Percentiles rank a stretch among this genome's conserved stretches.
Conservation (phyloP, 169 alveolate species). For the Babesia bigemina region DNA sequence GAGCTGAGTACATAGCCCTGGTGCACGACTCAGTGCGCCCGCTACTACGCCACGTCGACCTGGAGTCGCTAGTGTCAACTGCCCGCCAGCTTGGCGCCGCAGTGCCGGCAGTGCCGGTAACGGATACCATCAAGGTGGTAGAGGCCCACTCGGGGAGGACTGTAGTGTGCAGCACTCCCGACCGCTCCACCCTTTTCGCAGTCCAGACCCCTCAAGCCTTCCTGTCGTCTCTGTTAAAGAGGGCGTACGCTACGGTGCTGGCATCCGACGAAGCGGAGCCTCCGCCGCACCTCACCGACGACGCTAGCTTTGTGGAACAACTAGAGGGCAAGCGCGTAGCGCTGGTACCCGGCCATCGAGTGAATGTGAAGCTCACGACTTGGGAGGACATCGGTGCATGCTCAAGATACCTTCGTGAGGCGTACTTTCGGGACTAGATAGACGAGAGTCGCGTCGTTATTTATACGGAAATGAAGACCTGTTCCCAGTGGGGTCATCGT, state of each 20-base stretch:
- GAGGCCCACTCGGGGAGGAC: neutral
- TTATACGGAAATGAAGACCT: no score
- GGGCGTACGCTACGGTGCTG: slow-evolving; percentile 34
- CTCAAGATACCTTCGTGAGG: slow-evolving; percentile 2
- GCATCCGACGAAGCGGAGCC: slow-evolving; percentile 7
- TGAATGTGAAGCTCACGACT: slow-evolving; percentile 53
- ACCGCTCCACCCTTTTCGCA: slow-evolving; percentile 35
- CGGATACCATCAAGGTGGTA: slow-evolving; percentile 56
- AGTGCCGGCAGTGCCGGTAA: slow-evolving; percentile 37
- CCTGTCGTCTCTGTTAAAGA: slow-evolving; percentile 27
- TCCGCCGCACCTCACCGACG: slow-evolving; percentile 38
- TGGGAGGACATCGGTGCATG: slow-evolving; percentile 29
- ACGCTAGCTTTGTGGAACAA: slow-evolving; percentile 55
- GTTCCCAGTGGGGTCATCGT: no score
- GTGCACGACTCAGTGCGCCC: slow-evolving; percentile 68
- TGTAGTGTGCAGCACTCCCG: slow-evolving; percentile 19
- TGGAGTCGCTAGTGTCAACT: slow-evolving; percentile 16
- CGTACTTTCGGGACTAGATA: slow-evolving; percentile 1
- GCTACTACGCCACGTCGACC: slow-evolving; percentile 21
- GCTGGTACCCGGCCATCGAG: slow-evolving; percentile 43
- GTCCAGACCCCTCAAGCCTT: slow-evolving; percentile 71
- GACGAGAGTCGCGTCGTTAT: neutral
- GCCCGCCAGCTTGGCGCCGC: slow-evolving; percentile 36
- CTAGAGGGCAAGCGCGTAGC: slow-evolving; percentile 1
- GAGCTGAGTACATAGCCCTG: slow-evolving; percentile 43